Percentiles rank a stretch among this genome's conserved stretches.
Evolutionary conservation across 2,329 filamentous ascomycete species (phyloP).

Genomic region (Fusarium domesticum): DNA sequence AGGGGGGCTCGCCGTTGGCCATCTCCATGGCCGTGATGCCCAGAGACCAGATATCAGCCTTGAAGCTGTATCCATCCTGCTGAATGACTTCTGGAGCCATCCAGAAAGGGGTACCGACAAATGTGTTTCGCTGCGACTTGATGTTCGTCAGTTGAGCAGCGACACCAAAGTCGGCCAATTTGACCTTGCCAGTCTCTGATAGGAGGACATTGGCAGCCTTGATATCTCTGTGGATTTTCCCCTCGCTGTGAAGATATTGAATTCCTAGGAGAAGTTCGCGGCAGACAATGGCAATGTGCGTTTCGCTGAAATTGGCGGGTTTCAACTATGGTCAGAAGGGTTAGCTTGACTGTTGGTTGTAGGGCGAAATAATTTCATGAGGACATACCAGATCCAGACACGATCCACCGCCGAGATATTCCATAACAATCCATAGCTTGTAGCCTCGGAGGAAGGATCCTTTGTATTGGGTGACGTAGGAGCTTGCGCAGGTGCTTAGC

Average conservation of each 20-base stretch:
- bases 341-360: background rate
- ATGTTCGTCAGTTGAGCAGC: slow-evolving; percentile 96
- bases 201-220: slow-evolving; percentile 95
- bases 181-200: slow-evolving; percentile 86
- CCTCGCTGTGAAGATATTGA: slow-evolving; percentile 89
- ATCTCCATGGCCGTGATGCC: slow-evolving; percentile 91
- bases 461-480: slow-evolving; percentile 94
- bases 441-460: slow-evolving; percentile 93
- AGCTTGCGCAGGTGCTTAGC: slow-evolving; percentile 89
- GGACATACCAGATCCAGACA: slow-evolving; percentile 80
- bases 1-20: slow-evolving; percentile 82
- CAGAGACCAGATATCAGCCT: slow-evolving; percentile 90
- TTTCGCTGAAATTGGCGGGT: slow-evolving; percentile 83
- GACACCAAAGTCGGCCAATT: slow-evolving; percentile 95
- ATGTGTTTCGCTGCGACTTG: slow-evolving; percentile 95
- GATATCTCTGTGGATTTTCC: slow-evolving; percentile 95
- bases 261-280: slow-evolving; percentile 85
- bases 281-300: slow-evolving; percentile 90
- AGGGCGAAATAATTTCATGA: background rate
- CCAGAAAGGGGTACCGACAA: slow-evolving; percentile 96
- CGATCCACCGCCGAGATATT: slow-evolving; percentile 91
- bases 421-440: slow-evolving; percentile 99
- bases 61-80: slow-evolving; percentile 78
- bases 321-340: slow-evolving; percentile 60
- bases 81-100: slow-evolving; percentile 96